Base-by-base conservation (phyloP, 768 basidiomycete genomes). In the Kwoniella sp. region DNA sequence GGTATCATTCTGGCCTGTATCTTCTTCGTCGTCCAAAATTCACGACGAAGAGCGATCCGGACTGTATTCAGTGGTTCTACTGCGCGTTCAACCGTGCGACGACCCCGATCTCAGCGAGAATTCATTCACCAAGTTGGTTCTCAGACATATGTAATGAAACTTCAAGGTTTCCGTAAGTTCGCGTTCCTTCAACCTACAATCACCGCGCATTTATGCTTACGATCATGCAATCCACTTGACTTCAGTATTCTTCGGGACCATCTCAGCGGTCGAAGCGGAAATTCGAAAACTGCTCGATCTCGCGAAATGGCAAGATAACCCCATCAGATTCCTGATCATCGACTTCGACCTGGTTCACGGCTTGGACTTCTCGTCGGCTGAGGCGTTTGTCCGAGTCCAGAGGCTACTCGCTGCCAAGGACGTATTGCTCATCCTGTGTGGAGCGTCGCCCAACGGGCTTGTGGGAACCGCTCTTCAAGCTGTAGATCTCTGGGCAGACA, bases 21-120 rank as follows among this genome's bases (percentile, higher is more conserved):
- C 81, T 96, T 95, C 83, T 99, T 99, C 75, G 95, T 99, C n/a
- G 85, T 98, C 1, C 92, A 95, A 74, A 95, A 91, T 65, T 96
- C 93, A 0, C 90, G 89, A 72, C 81, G 91, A 17, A 82, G 86
- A 51, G 92, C 92, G 68, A 93, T 99, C 66, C 87, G 95, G 9
- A 86, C 88, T 0, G 84, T 92, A 38, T 88, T 91, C 77, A 89
- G 88, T 1, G 94, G 94, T 0, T 88, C 91, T 56, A 86, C 88
- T 0, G 89, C 90, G 0, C 87, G 92, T 79, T 96, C 93, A 1
- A 92, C 93, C 0, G 95, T 98, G 2, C 87, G 95, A 11, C 84
- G 95, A 23, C 95, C 94, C 0, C 88, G 88, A 61, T 85, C 88
- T 3, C 95, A 98, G 76, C 85, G 92, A 15, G 89, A 87, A 2